Conservation (phyloP, 495 filamentous ascomycete genomes). For the Platismatia glauca region DNA sequence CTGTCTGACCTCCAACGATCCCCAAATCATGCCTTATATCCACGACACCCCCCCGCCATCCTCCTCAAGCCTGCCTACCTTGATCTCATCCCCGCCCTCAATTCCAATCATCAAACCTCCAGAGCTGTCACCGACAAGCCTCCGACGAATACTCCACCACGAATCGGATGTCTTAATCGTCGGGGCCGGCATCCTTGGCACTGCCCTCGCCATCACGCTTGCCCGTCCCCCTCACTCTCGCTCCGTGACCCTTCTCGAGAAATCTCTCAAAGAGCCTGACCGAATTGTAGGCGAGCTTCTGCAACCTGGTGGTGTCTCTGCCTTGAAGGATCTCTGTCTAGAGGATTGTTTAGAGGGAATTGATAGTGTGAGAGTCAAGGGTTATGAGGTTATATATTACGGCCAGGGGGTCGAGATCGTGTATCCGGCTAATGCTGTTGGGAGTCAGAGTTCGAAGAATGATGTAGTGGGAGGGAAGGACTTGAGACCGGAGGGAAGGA, state of each 20-base stretch:
- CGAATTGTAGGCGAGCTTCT: conserved; percentile 93
- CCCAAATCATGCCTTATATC: conserved; percentile 10
- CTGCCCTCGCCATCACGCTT: conserved; percentile 75
- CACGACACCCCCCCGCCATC: conserved; percentile 13
- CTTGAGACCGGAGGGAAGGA: conserved; percentile 51
- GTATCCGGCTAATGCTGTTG: conserved; percentile 43
- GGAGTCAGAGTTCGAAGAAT: conserved; percentile 15
- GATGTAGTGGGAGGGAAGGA: conserved; percentile 26
- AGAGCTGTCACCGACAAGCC: conserved; percentile 22
- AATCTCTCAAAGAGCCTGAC: conserved; percentile 85
- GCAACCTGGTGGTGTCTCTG: conserved; percentile 82
- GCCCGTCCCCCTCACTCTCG: conserved; percentile 77
- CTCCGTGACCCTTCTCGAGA: conserved; percentile 83
- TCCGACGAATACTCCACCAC: conserved; percentile 43
- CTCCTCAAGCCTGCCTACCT: conserved; percentile 25
- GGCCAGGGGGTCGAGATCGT: conserved; percentile 68
- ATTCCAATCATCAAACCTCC: conserved; percentile 2
- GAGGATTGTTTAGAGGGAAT: conserved; percentile 78
- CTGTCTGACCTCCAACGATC: not conserved
- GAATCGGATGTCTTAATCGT: conserved; percentile 77
- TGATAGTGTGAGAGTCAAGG: conserved; percentile 70
- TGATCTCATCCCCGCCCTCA: conserved; percentile 13
- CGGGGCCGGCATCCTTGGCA: conserved; percentile 83
- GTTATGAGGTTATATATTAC: conserved; percentile 82
- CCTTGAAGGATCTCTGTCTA: conserved; percentile 73